phyloP scores from a whole-genome alignment of 169 alveolate species.

The Neospora caninum region DNA sequence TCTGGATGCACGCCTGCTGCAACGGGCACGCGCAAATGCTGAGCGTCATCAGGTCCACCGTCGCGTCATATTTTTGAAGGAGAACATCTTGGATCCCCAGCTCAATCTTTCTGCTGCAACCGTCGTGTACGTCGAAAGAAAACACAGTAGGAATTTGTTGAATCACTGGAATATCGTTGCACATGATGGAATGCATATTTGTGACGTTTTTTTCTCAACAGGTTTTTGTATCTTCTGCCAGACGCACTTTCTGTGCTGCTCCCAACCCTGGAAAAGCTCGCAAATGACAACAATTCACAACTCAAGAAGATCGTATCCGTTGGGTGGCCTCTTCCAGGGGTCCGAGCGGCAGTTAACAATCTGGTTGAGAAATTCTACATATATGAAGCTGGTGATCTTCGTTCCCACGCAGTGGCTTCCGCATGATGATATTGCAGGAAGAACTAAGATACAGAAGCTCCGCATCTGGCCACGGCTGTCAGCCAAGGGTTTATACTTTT shows the following conservation, averaged over 20 bases:
- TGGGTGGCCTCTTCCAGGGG: conserved; percentile 34
- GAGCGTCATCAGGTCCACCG: neutral
- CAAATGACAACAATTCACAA: neutral
- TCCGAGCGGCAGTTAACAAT: neutral
- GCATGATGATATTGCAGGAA: neutral
- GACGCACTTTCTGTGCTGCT: conserved; percentile 15
- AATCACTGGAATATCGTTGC: neutral
- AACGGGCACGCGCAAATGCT: conserved; percentile 45
- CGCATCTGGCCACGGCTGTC: neutral
- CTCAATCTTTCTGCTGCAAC: conserved; percentile 22
- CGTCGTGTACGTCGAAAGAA: neutral
- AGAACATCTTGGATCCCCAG: neutral
- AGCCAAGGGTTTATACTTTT: no score
- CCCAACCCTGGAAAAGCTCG: neutral
- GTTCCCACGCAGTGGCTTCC: neutral
- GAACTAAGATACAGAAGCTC: neutral
- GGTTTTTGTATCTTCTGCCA: conserved; percentile 41
- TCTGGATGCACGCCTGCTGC: conserved; percentile 19
- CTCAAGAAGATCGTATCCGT: conserved; percentile 3
- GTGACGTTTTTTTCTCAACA: neutral
- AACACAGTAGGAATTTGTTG: neutral
- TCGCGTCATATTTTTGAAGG: neutral
- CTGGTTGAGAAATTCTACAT: neutral
- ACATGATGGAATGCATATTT: neutral
- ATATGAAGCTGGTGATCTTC: neutral